These are phyloP conservation scores for Penicillium sp. DNA, from an alignment of 2,329 filamentous ascomycete species.

Conservation along the genomic window DNA sequence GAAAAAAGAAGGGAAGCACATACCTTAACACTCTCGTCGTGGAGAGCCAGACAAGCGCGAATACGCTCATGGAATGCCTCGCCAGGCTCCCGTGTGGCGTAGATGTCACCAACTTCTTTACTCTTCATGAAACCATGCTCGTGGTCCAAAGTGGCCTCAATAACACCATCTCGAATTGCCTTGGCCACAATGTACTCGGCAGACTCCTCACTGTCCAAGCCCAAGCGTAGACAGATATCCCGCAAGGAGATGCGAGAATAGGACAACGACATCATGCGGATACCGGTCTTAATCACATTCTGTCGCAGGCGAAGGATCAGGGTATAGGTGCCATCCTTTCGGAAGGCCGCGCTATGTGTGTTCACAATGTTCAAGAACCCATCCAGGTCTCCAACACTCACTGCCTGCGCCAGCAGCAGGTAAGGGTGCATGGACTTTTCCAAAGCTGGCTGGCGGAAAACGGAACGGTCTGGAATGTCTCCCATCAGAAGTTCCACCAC, in stretches of 20 bases:
- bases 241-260: conserved; percentile 97
- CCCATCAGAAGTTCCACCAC: conserved; percentile 98
- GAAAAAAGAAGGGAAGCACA: conserved; percentile 26
- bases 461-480: conserved; percentile 92
- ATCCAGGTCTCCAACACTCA: conserved; percentile 93
- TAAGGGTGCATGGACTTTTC: conserved; percentile 90
- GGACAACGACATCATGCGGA: conserved; percentile 97
- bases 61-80: conserved; percentile 99
- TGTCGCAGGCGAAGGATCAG: conserved; percentile 92
- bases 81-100: conserved; percentile 91
- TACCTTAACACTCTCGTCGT: conserved; percentile 98
- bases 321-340: conserved; percentile 92
- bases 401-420: conserved; percentile 89
- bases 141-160: conserved; percentile 91
- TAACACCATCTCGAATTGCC: conserved; percentile 95
- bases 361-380: conserved; percentile 89
- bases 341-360: conserved; percentile 80
- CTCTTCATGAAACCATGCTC: conserved; percentile 98
- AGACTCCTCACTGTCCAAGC: conserved; percentile 92
- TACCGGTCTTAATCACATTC: conserved; percentile 99
- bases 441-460: conserved; percentile 87
- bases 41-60: conserved; percentile 82
- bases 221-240: conserved; percentile 94
- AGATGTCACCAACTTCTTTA: conserved; percentile 93
- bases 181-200: conserved; percentile 99